These are phyloP conservation scores for Verticillium tricorpus DNA, from an alignment of 2,329 filamentous ascomycete species.

Conservation along the genomic window DNA sequence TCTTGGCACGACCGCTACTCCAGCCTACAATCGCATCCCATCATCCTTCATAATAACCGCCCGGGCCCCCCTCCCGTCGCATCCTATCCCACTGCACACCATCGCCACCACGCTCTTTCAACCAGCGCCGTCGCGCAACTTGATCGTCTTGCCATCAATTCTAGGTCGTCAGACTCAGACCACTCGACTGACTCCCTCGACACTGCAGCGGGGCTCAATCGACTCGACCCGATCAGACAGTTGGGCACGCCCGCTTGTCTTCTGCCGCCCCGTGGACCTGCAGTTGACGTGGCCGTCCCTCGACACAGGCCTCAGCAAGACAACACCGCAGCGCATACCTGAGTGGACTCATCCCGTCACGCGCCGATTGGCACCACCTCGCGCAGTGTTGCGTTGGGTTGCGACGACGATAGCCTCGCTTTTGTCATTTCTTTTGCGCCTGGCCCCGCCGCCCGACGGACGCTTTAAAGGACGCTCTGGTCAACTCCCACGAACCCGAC, in stretches of 20 bases:
- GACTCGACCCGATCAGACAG: neutral
- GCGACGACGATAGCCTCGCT: neutral
- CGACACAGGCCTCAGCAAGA: neutral
- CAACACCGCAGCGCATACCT: neutral
- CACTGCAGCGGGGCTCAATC: neutral
- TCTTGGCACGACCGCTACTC: neutral
- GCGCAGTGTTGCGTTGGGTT: neutral
- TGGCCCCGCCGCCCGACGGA: neutral
- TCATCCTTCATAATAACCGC: neutral
- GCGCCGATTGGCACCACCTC: neutral
- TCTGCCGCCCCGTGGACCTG: neutral
- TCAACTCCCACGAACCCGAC: neutral
- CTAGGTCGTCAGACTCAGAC: neutral
- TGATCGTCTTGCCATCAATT: no score
- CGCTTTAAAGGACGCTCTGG: neutral
- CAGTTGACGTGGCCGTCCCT: neutral
- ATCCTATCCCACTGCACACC: neutral
- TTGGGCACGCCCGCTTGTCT: neutral
- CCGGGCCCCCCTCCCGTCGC: neutral
- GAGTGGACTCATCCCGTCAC: neutral
- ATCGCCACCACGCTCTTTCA: neutral
- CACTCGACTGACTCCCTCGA: neutral
- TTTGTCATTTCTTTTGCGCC: neutral
- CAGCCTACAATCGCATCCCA: neutral
- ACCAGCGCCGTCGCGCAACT: neutral